Conservation (phyloP, 2,329 filamentous ascomycete genomes). For the Exophiala sideris region DNA sequence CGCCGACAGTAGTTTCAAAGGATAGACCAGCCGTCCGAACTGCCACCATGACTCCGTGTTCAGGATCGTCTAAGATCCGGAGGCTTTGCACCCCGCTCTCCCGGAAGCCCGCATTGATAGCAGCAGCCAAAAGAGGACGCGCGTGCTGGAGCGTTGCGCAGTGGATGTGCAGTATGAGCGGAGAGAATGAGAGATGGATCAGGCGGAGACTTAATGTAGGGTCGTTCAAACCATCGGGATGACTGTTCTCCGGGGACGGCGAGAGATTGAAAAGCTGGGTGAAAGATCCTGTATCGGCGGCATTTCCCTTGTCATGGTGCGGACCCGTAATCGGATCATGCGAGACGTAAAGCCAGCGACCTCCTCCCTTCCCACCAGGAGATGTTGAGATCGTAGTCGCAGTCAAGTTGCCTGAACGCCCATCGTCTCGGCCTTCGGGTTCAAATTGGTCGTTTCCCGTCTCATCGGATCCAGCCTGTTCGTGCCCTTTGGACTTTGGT, state of each 20-base stretch:
- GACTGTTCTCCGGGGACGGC: background rate
- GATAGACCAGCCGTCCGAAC: conserved; percentile 78
- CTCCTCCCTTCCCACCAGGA: conserved; percentile 80
- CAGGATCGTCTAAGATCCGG: conserved; percentile 46
- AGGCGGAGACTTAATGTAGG: conserved; percentile 6
- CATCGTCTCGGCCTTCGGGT: background rate
- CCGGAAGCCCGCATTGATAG: conserved; percentile 77
- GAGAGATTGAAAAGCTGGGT: conserved; percentile 10
- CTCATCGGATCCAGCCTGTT: conserved; percentile 4
- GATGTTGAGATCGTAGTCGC: conserved; percentile 39
- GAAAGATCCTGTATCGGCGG: background rate
- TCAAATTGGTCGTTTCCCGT: background rate
- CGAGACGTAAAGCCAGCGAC: conserved; percentile 82
- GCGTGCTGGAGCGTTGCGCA: conserved; percentile 72
- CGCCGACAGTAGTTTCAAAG: conserved; percentile 77
- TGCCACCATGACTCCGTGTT: conserved; percentile 58
- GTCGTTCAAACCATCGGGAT: background rate
- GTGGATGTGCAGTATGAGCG: conserved; percentile 70
- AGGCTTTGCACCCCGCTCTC: conserved; percentile 75
- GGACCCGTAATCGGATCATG: conserved; percentile 64
- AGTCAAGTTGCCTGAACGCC: background rate
- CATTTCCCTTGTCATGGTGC: background rate
- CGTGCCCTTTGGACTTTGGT: conserved; percentile 40
- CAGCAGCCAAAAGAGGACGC: conserved; percentile 70
- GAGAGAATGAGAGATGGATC: conserved; percentile 28